Evolutionary conservation across 2,329 filamentous ascomycete genomes (phyloP), one percentile per base, ranked within the genome.

Genomic region (Pseudocercospora musae): DNA sequence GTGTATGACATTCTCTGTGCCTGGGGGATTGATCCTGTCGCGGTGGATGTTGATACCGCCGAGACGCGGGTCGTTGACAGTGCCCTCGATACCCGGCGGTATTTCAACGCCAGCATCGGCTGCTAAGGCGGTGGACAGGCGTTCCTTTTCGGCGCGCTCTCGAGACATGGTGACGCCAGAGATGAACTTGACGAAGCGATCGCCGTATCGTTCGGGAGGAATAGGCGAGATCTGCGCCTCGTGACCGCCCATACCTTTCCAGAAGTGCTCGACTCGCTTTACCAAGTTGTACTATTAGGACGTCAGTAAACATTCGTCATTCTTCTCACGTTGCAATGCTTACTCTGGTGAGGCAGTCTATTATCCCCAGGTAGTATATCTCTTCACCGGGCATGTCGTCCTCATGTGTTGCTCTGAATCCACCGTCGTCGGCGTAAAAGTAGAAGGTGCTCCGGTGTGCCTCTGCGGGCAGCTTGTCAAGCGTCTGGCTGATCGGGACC

Each of bases 281-380:
- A 96, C 85, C 67, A 93, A 87, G 69, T 92, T 92, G 76, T 98
- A 99, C 91, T 96, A 71, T 25, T 55, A 25, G 8, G 52, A 31
- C 11, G 52, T 54, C 15, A 54, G 52, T 37, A 37, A 2, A 31
- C 13, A 33, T 18, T 46, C 61, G 10, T 33, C 21, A 21, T 10
- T 7, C 27, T 18, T 25, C 20, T 48, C 18, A 20, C 1, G 2
- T 8, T 42, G n/a, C 13, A 27, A n/a, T 58, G 85, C 91, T 86
- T 84, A 96, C 92, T 76, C 97, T 92, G 71, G 95, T 99, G 71
- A 99, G 82, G 77, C 95, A 99, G 78, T 99, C 95, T 76, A 99
- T 99, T 71, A 99, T 96, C 37, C 95, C 96, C 7, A 99, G 86
- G 75, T 99, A 99, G 78, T 99, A 99, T 46, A 99, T 92, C 78